phyloP scores from a whole-genome alignment of 352 stramenopile species.

The Nothophytophthora sp. region DNA sequence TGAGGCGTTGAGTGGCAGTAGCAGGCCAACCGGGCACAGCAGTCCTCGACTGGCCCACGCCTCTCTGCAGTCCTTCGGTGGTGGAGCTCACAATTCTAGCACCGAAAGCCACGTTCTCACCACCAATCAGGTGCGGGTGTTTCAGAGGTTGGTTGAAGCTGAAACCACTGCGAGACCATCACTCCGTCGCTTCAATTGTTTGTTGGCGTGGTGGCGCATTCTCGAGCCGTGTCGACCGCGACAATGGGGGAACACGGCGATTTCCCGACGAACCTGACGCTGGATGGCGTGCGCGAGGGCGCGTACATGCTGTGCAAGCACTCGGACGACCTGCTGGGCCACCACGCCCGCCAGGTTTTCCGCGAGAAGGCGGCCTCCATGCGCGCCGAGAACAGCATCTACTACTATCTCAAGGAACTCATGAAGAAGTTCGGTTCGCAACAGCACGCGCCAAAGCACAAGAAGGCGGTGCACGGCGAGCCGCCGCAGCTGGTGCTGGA shows the following conservation, averaged over 20 bases:
- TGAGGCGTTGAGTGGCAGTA: background rate
- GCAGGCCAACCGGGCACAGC: too few relatives aligned
- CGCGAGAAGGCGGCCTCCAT: conserved; percentile 83
- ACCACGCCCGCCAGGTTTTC: conserved; percentile 80
- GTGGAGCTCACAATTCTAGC: too few relatives aligned
- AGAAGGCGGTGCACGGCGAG: conserved; percentile 30
- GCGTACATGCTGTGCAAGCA: conserved; percentile 87
- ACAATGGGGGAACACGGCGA: conserved; percentile 46
- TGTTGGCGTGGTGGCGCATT: too few relatives aligned
- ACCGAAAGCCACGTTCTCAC: background rate
- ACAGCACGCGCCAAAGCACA: conserved; percentile 43
- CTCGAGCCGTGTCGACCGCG: background rate
- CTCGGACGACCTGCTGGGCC: conserved; percentile 78
- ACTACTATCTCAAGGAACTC: conserved; percentile 86
- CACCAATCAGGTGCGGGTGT: conserved; percentile 5
- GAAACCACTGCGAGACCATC: conserved; percentile 12
- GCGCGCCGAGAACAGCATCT: conserved; percentile 81
- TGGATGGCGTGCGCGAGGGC: conserved; percentile 77
- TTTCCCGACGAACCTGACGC: conserved; percentile 63
- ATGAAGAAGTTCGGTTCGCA: conserved; percentile 67
- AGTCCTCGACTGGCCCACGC: too few relatives aligned
- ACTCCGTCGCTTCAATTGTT: conserved; percentile 7
- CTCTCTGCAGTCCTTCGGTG: too few relatives aligned
- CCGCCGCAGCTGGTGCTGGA: conserved; percentile 57
- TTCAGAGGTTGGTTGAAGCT: conserved; percentile 44